These are phyloP conservation scores for Onygena corvina DNA, from an alignment of 2,329 filamentous ascomycete species.

Conservation along the genomic window DNA sequence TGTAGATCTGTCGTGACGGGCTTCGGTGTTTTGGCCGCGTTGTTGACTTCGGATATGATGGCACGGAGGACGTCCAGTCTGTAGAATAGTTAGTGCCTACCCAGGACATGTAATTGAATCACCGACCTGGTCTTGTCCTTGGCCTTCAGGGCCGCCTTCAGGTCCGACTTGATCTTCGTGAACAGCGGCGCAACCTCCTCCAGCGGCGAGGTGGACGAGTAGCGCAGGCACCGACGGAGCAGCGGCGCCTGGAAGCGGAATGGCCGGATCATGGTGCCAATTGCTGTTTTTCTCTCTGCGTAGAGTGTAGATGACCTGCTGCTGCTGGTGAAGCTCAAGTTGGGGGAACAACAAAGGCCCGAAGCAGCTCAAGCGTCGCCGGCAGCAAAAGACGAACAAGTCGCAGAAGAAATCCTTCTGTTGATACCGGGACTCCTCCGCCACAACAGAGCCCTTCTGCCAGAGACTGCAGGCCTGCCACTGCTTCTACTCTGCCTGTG, in stretches of 20 bases:
- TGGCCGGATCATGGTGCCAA: conserved; percentile 23
- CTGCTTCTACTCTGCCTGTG: not conserved
- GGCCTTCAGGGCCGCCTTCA: conserved; percentile 40
- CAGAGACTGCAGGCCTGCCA: too few species aligned
- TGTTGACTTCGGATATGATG: conserved; percentile 40
- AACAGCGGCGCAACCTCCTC: conserved; percentile 33
- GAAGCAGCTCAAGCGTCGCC: too few species aligned
- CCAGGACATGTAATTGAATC: not conserved
- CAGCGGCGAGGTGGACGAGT: conserved; percentile 26
- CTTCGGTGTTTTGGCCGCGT: conserved; percentile 35
- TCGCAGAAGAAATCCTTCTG: too few species aligned
- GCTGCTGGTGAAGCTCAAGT: too few species aligned
- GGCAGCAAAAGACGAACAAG: too few species aligned
- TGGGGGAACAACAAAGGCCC: too few species aligned
- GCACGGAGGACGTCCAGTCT: conserved; percentile 39
- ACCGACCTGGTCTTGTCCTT: conserved; percentile 36
- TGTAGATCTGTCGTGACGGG: conserved; percentile 39
- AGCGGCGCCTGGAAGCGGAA: conserved; percentile 22
- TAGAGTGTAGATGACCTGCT: too few species aligned
- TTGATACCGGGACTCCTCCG: too few species aligned
- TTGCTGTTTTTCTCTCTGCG: not conserved
- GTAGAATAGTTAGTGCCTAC: not conserved
- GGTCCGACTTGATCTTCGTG: conserved; percentile 34
- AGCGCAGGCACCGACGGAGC: conserved; percentile 23
- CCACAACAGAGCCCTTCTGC: too few species aligned